phyloP scores from a whole-genome alignment of 768 basidiomycete species.

The Termitomyces sp. region DNA sequence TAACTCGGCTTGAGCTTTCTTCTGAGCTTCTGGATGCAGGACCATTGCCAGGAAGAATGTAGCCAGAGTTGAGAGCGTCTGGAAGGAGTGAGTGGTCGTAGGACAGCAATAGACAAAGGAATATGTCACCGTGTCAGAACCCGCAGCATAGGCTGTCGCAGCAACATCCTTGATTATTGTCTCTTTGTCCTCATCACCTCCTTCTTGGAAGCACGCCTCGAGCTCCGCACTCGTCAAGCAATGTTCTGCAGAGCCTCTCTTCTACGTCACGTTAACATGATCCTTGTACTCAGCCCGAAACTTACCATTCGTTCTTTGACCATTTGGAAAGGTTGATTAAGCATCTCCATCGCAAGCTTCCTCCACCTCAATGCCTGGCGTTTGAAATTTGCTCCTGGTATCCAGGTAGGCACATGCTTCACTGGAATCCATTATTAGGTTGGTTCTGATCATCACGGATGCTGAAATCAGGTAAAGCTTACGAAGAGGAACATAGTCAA shows the following conservation, averaged over 20 bases:
- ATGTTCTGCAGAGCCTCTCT: neutral
- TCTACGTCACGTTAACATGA: neutral
- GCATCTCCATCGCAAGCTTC: slow-evolving; percentile 26
- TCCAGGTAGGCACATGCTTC: slow-evolving; percentile 39
- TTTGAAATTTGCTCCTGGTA: slow-evolving; percentile 44
- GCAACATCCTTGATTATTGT: slow-evolving; percentile 7
- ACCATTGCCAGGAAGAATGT: slow-evolving; percentile 32
- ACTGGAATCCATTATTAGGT: slow-evolving; percentile 16
- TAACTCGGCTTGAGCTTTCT: slow-evolving; percentile 33
- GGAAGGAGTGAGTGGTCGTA: neutral
- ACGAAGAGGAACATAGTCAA: slow-evolving; percentile 14
- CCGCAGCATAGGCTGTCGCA: slow-evolving; percentile 8
- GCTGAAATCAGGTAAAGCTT: neutral
- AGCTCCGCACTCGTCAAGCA: neutral
- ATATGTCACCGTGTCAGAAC: slow-evolving; percentile 8
- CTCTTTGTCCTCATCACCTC: slow-evolving; percentile 4
- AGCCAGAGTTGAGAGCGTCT: slow-evolving; percentile 31
- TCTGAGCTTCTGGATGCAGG: slow-evolving; percentile 30
- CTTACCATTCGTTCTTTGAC: slow-evolving; percentile 7
- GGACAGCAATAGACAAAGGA: neutral
- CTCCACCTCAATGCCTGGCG: slow-evolving; percentile 30
- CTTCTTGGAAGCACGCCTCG: neutral
- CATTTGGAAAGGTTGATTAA: slow-evolving; percentile 25
- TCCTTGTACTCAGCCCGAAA: neutral
- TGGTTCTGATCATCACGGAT: neutral